Conservation (phyloP, 2,329 filamentous ascomycete genomes). For the Setomelanomma holmii region DNA sequence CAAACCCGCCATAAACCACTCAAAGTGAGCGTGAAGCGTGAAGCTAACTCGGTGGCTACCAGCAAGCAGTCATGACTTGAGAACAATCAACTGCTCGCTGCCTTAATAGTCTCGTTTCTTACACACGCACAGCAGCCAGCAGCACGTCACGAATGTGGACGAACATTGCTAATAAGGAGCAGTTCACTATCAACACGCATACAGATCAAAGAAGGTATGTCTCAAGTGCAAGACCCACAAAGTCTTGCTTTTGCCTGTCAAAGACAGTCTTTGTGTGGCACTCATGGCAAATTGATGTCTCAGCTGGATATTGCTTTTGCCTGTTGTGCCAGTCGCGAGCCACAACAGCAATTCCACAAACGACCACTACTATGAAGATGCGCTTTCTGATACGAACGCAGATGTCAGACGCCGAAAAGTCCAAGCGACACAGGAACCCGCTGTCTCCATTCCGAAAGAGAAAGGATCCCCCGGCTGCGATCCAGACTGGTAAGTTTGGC, state of each 20-base stretch:
- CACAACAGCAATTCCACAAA: not conserved
- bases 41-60: too few relatives aligned
- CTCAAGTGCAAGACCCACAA: not conserved
- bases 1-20: constrained; percentile 5
- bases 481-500: not conserved
- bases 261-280: constrained; percentile 5
- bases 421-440: constrained; percentile 2
- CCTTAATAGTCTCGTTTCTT: not conserved
- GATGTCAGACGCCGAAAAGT: not conserved
- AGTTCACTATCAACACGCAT: not conserved
- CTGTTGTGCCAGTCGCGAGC: constrained; percentile 1
- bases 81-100: too few relatives aligned
- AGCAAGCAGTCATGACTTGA: too few relatives aligned
- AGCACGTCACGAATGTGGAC: not conserved
- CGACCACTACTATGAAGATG: constrained; percentile 5
- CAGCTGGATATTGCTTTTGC: constrained; percentile 14
- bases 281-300: constrained; percentile 19
- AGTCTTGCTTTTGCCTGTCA: constrained; percentile 12
- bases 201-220: constrained; percentile 1
- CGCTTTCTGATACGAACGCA: constrained; percentile 3
- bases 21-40: constrained; percentile 2
- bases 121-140: not conserved
- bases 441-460: constrained; percentile 11
- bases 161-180: not conserved
- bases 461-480: not conserved